These are phyloP conservation scores for Phialophora macrospora DNA, from an alignment of 2,329 filamentous ascomycete species.

Conservation along the genomic window DNA sequence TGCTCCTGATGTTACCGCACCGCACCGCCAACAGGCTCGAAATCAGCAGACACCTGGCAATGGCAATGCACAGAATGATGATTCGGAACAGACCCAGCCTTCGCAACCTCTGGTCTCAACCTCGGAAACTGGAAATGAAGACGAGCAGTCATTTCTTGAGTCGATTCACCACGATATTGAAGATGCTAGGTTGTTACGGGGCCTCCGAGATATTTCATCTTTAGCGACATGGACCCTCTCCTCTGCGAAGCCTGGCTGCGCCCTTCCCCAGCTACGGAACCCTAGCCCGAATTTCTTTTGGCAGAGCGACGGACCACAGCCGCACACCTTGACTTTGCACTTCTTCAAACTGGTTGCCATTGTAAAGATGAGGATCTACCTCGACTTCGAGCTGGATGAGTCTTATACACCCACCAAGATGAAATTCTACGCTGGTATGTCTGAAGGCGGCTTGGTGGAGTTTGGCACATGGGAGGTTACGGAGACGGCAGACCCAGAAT, in stretches of 20 bases:
- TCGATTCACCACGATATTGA: slow-evolving; percentile 37
- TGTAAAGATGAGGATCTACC: slow-evolving; percentile 59
- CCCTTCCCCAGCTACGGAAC: slow-evolving; percentile 63
- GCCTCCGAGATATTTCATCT: slow-evolving; percentile 66
- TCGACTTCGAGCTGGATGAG: slow-evolving; percentile 92
- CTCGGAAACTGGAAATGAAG: slow-evolving; percentile 30
- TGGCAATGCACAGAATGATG: slow-evolving; percentile 21
- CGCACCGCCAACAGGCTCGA: slow-evolving; percentile 29
- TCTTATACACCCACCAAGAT: slow-evolving; percentile 96
- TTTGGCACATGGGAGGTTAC: slow-evolving; percentile 81
- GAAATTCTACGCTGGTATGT: slow-evolving; percentile 83
- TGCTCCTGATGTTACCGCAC: slow-evolving; percentile 32
- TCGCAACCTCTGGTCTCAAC: slow-evolving; percentile 27
- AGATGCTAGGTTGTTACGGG: slow-evolving; percentile 35
- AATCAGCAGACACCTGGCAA: slow-evolving; percentile 34
- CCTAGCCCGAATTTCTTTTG: slow-evolving; percentile 64
- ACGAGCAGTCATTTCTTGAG: slow-evolving; percentile 36
- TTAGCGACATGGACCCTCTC: slow-evolving; percentile 70
- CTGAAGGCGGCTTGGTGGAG: slow-evolving; percentile 86
- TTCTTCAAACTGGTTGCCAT: slow-evolving; percentile 62
- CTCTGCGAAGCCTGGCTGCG: slow-evolving; percentile 66
- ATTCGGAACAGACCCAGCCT: slow-evolving; percentile 24
- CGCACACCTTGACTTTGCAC: slow-evolving; percentile 67
- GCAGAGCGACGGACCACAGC: slow-evolving; percentile 70
- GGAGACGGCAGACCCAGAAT: slow-evolving; percentile 58